Base-by-base conservation (phyloP, 345 rosid genomes). In the Corchorus capsularis region DNA sequence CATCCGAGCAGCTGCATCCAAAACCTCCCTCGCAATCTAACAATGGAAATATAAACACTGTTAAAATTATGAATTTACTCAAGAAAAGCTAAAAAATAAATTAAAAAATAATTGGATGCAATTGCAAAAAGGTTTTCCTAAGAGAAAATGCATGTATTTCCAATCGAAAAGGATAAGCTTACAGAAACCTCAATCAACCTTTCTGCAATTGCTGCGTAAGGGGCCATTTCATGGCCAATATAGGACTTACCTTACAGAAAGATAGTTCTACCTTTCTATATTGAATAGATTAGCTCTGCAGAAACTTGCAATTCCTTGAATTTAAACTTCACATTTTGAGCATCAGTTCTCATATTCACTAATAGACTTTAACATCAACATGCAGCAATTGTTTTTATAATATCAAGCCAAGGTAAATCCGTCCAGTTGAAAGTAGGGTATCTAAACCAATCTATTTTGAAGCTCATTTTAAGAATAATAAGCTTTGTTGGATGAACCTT, bases 1-100 rank as follows among this genome's bases (percentile, higher is more conserved):
- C 41, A 87, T 66, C 52, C 87, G 84, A 61, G 98, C 99, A 16
- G 91, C 99, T 52, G 91, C 99, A 86, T 96, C 98, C 88, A 96
- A 78, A 64, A 89, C 98, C 82, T 89, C 96, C 79, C 98, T 86
- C 17, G 93, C 96, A 79, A 96, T 89, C 98, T 93, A 78, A 47
- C 41, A 71, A 52, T 41, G 73, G 62, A 69, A 75, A 56, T 45
- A 50, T 4, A 57, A 63, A 59, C n/a, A 55, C 50, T 2, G 8
- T 27, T n/a, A 35, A 66, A 12, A 37, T 22, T 41, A 27, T 19
- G 5, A 55, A 19, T 35, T 59, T 13, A 37, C 45, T 46, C 52
- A 73, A 37, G 39, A 59, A 57, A 20, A n/a, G 12, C 2, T n/a
- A 57, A 14, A 72, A 56, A 45, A 1, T 17, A 43, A 47, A 12